Base-by-base conservation (phyloP, 1,284 basidiomycete genomes). In the Cryptococcus hybrid region DNA sequence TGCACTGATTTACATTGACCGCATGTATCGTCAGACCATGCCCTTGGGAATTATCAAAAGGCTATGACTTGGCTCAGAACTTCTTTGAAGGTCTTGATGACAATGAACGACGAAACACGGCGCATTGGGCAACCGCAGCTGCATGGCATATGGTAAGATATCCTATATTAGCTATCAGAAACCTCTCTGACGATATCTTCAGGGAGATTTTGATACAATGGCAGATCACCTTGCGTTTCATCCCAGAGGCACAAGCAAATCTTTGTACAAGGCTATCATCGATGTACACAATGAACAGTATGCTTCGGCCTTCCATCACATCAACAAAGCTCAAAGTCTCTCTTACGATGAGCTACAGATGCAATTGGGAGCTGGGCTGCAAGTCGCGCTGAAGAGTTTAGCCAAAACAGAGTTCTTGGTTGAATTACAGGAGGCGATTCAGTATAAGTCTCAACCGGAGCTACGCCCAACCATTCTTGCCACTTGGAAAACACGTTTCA, bases 231-330 rank as follows among this genome's bases (percentile, higher is more conserved):
- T 73, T 24, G 64, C 72, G 1, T 74, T 70, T 54, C 71, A 74
- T 47, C 69, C 67, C 6, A 74, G 72, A 55, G 74, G 74, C 3
- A 69, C 73, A 2, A 66, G 66, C 15, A 76, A 73, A 55, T 68
- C 70, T 13, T 62, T 75, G 3, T 76, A 75, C 69, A 76, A 76
- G 58, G 74, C 74, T 8, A 71, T 76, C 49, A 67, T 75, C 47
- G 73, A 76, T 47, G 66, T 75, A 35, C 64, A 70, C 43, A 60
- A 67, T 40, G 64, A 63, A 5, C 57, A 73, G 24, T 70, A 70
- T 54, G 65, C 65, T 11, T 62, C 66, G 13, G 73, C 73, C 1
- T 68, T 71, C 40, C 63, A 66, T 12, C 70, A 74, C 52, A 75
- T 75, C 36, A 56, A 54, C 40, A 76, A 75, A 59, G 73, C 69